A percentile compares a stretch with the other conserved stretches of the same genome.
Evolutionary conservation across 2,329 filamentous ascomycete species (phyloP).

Genomic region (Chaetomium strumarium): DNA sequence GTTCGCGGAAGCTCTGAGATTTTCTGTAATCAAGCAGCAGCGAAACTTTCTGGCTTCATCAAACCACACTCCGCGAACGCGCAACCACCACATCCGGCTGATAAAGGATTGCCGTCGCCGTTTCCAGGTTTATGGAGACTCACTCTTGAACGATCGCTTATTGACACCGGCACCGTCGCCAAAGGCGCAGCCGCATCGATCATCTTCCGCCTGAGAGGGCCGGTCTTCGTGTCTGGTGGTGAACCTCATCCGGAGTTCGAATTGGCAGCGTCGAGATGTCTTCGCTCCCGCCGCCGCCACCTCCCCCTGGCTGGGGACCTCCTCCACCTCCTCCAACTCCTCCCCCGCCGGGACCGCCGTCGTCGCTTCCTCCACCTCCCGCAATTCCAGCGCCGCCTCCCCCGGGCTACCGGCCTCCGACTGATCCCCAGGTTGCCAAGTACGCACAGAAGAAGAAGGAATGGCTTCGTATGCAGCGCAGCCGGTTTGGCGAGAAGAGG

Average conservation of each 20-base stretch:
- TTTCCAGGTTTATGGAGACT: conserved; percentile 11
- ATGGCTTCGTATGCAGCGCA: conserved; percentile 88
- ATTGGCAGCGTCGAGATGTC: conserved; percentile 38
- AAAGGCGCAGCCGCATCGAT: conserved; percentile 12
- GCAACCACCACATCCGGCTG: conserved; percentile 22
- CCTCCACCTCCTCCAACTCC: conserved; percentile 55
- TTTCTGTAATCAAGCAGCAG: conserved; percentile 22
- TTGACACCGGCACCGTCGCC: conserved; percentile 5
- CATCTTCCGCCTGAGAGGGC: conserved; percentile 13
- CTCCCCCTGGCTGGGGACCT: conserved; percentile 54
- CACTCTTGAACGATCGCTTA: not conserved
- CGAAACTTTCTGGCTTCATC: conserved; percentile 22
- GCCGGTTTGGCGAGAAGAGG: conserved; percentile 92
- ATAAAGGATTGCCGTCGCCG: conserved; percentile 15
- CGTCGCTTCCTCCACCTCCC: conserved; percentile 50
- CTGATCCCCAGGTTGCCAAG: conserved; percentile 82
- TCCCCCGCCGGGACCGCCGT: conserved; percentile 39
- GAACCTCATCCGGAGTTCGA: conserved; percentile 4
- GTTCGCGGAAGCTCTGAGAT: conserved; percentile 21
- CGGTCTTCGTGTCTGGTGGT: conserved; percentile 7
- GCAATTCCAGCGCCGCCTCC: conserved; percentile 65
- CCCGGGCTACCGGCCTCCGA: conserved; percentile 74
- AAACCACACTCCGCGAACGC: conserved; percentile 10
- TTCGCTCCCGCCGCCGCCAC: conserved; percentile 47
- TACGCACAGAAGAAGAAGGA: conserved; percentile 98